phyloP scores from a whole-genome alignment of 108 stramenopile species.

The Schizochytrium sp. region DNA sequence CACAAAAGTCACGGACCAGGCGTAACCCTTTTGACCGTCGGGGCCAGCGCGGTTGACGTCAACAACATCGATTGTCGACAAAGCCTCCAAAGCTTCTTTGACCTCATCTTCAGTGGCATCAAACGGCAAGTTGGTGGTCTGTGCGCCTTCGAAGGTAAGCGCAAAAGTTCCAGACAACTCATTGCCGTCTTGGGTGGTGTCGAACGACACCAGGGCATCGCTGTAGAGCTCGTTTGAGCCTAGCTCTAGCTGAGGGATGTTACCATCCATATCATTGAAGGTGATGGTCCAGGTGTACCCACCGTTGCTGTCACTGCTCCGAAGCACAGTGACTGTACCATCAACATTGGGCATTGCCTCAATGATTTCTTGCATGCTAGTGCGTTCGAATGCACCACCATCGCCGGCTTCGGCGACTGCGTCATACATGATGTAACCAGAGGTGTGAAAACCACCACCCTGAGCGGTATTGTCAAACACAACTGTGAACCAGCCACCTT shows the following conservation, averaged over 20 bases:
- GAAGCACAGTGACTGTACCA: conserved; percentile 66
- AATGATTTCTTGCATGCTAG: conserved; percentile 73
- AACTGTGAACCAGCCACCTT: conserved; percentile 76
- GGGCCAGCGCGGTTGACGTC: conserved; percentile 73
- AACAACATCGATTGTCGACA: conserved; percentile 78
- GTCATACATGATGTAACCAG: conserved; percentile 78
- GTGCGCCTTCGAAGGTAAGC: conserved; percentile 78
- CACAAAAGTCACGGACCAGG: conserved; percentile 75
- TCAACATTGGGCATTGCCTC: conserved; percentile 78
- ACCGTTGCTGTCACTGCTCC: conserved; percentile 72
- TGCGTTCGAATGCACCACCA: conserved; percentile 65
- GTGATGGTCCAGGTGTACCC: conserved; percentile 81
- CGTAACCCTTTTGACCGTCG: conserved; percentile 63
- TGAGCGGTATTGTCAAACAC: conserved; percentile 72
- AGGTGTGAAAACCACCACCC: conserved; percentile 77
- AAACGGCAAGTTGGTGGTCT: conserved; percentile 77
- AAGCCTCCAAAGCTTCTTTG: conserved; percentile 62
- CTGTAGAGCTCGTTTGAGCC: conserved; percentile 71
- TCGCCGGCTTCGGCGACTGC: conserved; percentile 67
- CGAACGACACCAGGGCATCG: conserved; percentile 72
- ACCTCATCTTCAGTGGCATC: conserved; percentile 79
- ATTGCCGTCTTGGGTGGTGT: conserved; percentile 81
- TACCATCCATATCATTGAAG: conserved; percentile 79
- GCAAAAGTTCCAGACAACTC: conserved; percentile 79
- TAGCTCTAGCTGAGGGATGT: conserved; percentile 80